These are phyloP conservation scores for Talinum fruticosum DNA, from an alignment of 148 eudicot genomes.

Conservation along the genomic window DNA sequence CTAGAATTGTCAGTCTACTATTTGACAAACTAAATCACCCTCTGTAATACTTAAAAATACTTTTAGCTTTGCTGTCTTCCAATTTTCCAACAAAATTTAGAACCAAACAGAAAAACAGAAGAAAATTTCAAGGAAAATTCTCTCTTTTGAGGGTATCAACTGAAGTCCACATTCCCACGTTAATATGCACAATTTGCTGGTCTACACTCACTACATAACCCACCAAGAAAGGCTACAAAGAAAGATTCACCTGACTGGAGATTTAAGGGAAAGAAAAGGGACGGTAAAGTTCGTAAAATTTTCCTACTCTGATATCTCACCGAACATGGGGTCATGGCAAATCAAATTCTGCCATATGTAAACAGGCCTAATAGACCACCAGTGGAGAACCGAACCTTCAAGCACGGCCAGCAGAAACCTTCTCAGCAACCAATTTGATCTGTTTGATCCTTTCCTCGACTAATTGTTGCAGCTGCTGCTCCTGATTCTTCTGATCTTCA, in stretches of 20 bases:
- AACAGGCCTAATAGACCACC: no score
- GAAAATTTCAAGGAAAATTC: background rate
- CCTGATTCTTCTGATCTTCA: constrained; percentile 48
- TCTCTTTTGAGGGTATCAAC: background rate
- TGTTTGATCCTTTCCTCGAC: constrained; percentile 66
- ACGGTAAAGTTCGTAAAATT: no score
- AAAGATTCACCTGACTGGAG: background rate
- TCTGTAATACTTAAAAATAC: no score
- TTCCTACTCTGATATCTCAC: background rate
- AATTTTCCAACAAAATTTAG: no score
- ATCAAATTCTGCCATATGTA: constrained; percentile 1
- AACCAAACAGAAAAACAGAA: no score
- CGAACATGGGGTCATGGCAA: background rate
- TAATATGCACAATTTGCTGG: background rate
- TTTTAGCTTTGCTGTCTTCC: no score
- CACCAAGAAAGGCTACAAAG: background rate
- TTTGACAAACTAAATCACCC: no score
- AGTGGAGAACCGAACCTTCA: constrained; percentile 14
- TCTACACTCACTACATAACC: background rate
- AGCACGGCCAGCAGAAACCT: constrained; percentile 33
- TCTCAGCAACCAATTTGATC: constrained; percentile 53
- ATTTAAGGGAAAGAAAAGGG: background rate
- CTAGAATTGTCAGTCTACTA: no score
- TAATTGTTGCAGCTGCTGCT: constrained; percentile 61
- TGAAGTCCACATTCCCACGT: constrained; percentile 8